phyloP scores from a whole-genome alignment of 805 yeast species.

The Soucietia sequanensis region DNA sequence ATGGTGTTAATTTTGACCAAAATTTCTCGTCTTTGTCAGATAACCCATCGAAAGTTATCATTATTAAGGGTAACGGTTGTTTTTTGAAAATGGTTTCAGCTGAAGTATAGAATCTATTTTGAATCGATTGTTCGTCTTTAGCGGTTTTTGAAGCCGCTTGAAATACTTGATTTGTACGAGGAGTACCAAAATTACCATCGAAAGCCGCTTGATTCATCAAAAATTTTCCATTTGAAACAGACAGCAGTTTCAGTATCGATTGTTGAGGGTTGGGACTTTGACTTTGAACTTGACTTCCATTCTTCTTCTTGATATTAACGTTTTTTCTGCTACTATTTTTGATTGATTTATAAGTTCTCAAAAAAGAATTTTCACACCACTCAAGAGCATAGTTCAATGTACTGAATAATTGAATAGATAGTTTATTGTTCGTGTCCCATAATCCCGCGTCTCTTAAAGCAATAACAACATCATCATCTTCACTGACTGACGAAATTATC shows the following conservation, averaged over 20 bases:
- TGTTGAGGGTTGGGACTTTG: neutral
- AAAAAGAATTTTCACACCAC: slow-evolving; percentile 93
- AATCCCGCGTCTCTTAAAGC: slow-evolving; percentile 84
- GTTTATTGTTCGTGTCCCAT: slow-evolving; percentile 48
- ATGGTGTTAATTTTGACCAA: slow-evolving; percentile 65
- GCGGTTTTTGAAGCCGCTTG: slow-evolving; percentile 51
- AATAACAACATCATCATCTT: slow-evolving; percentile 61
- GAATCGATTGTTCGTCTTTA: slow-evolving; percentile 38
- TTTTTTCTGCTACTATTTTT: slow-evolving; percentile 18
- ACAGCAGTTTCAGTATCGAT: neutral
- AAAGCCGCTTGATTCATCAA: slow-evolving; percentile 17
- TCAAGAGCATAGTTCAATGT: slow-evolving; percentile 86
- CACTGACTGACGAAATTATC: slow-evolving; percentile 74
- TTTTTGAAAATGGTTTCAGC: slow-evolving; percentile 31
- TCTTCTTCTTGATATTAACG: slow-evolving; percentile 6
- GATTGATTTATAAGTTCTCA: slow-evolving; percentile 54
- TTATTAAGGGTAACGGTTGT: slow-evolving; percentile 62
- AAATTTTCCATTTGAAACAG: slow-evolving; percentile 2
- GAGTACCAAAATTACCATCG: slow-evolving; percentile 43
- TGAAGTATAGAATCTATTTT: slow-evolving; percentile 51
- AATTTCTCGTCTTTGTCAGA: slow-evolving; percentile 48
- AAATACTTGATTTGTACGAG: slow-evolving; percentile 51
- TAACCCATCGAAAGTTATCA: slow-evolving; percentile 64
- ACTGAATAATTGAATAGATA: slow-evolving; percentile 59
- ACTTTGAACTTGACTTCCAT: slow-evolving; percentile 3